Conservation (phyloP, 306 rosid genomes). For the Morella rubra region DNA sequence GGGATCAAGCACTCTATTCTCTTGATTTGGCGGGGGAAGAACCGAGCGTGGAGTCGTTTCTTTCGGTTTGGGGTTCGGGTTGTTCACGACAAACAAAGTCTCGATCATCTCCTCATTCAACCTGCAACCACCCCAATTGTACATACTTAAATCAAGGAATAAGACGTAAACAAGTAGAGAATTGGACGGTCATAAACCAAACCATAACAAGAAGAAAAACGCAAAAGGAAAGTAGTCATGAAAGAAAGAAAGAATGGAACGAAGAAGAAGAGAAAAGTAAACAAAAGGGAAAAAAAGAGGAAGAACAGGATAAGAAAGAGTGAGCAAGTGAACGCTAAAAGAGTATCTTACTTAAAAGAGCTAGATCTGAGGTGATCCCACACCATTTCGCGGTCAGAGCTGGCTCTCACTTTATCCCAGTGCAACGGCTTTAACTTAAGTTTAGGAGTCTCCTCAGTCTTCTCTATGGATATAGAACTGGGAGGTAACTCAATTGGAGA, state of each 20-base stretch:
- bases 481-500: conserved; percentile 73
- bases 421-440: conserved; percentile 91
- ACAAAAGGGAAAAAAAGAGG: neutral
- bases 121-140: conserved; percentile 45
- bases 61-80: conserved; percentile 39
- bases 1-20: conserved; percentile 81
- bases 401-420: conserved; percentile 99
- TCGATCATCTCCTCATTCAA: conserved; percentile 96
- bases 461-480: conserved; percentile 34
- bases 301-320: neutral
- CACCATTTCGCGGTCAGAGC: conserved; percentile 95
- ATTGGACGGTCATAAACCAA: neutral
- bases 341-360: conserved; percentile 75
- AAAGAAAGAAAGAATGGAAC: neutral
- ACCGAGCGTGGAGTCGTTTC: conserved; percentile 52
- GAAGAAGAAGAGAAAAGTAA: neutral
- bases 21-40: conserved; percentile 45
- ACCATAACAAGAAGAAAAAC: conserved; percentile 7
- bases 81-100: conserved; percentile 71
- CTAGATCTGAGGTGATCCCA: conserved; percentile 98
- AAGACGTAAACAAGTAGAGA: conserved; percentile 10
- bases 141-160: conserved; percentile 24
- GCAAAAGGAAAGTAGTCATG: too few species aligned
- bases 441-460: conserved; percentile 52
- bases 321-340: neutral